Evolutionary conservation across 2,329 filamentous ascomycete genomes (phyloP).

Genomic region (Aspergillus thermomutatus): DNA sequence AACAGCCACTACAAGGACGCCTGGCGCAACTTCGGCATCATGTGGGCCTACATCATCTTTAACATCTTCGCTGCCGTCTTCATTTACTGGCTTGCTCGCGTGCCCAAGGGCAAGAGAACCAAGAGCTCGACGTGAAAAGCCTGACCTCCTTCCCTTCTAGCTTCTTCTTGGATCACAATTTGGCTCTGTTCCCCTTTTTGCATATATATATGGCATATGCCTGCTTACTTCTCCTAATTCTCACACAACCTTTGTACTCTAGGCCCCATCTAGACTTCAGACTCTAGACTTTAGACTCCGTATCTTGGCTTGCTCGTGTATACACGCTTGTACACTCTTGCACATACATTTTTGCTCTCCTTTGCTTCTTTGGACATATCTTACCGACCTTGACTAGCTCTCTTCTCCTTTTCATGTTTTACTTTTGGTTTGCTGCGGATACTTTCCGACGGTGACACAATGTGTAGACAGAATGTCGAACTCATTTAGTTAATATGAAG

Average conservation of each 20-base stretch:
- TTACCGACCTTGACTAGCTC: background rate
- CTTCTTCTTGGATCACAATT: background rate
- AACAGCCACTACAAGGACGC: constrained; percentile 44
- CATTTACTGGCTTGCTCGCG: constrained; percentile 62
- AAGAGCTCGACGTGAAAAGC: constrained; percentile 7
- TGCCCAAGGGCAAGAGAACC: constrained; percentile 41
- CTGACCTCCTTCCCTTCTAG: background rate
- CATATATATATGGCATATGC: background rate
- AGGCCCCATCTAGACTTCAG: no score
- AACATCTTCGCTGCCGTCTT: constrained; percentile 58
- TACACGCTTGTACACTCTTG: background rate
- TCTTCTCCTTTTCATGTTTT: background rate
- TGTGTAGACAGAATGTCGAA: background rate
- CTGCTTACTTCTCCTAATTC: constrained; percentile 1
- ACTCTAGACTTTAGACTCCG: background rate
- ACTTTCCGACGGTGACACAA: background rate
- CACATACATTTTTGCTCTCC: background rate
- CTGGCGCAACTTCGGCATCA: constrained; percentile 70
- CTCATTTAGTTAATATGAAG: background rate
- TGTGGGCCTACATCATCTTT: constrained; percentile 65
- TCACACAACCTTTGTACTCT: background rate
- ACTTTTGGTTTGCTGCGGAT: background rate
- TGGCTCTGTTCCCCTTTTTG: background rate
- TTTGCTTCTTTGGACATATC: background rate
- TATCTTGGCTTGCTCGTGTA: background rate